A percentile compares a stretch with the other conserved stretches of the same genome.
Evolutionary conservation across 345 rosid genomes (phyloP).

Genomic region (Syzygium aromaticum): DNA sequence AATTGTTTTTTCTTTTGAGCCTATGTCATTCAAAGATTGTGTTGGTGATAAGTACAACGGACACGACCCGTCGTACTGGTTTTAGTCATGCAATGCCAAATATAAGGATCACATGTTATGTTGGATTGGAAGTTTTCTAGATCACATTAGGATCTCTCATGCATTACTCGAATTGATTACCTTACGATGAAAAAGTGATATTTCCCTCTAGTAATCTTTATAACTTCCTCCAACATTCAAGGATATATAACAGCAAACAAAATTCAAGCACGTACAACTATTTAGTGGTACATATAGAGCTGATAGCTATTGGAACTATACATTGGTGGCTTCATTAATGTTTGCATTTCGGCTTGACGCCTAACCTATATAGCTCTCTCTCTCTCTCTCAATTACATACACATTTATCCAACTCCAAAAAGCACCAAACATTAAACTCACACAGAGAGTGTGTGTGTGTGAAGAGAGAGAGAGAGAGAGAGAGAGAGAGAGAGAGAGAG

Average conservation of each 20-base stretch:
- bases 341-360: background rate
- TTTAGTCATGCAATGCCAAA: background rate
- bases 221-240: background rate
- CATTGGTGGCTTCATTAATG: background rate
- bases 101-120: background rate
- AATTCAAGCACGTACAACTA: background rate
- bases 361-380: background rate
- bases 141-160: background rate
- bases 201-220: background rate
- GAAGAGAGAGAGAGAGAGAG: background rate
- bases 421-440: background rate
- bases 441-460: background rate
- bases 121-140: background rate
- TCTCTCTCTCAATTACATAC: background rate
- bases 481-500: background rate
- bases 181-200: background rate
- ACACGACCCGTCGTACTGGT: background rate
- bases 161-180: background rate
- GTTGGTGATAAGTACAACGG: background rate
- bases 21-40: background rate
- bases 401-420: background rate
- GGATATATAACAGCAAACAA: background rate
- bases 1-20: background rate
- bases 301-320: background rate
- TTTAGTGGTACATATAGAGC: background rate